Base-by-base conservation (phyloP, 306 rosid genomes). In the Prunus mume region DNA sequence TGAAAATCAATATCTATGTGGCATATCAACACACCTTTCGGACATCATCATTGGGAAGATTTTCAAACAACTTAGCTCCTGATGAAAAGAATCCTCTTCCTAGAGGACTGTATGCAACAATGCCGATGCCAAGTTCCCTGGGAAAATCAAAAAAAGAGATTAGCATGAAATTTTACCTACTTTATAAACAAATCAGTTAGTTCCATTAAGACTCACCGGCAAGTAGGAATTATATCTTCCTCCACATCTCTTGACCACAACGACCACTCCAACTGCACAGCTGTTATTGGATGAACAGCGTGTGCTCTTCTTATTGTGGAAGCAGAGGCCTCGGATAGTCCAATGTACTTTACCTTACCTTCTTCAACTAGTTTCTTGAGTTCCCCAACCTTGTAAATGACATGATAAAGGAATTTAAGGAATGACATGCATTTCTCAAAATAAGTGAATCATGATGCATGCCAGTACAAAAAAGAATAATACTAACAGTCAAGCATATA, bases 241-340 rank as follows among this genome's bases (percentile, higher is more conserved):
- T 91, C 93, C 0, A 71, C 88, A 75, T 89, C 96, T 83, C 96
- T 84, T 4, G 91, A 6, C 93, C 93, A 91, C 18, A 91, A 65
- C 2, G 96, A 91, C 90, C 96, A 88, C 80, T 88, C 96, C 56
- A 91, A 56, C 78, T 88, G 93, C 81, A 88, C 87, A 20, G 88
- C 89, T 32, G 96, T 78, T 60, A 91, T 87, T 2, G 96, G 96
- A 84, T 85, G 96, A 81, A 91, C 86, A 13, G 88, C 90, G n/a
- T 91, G 96, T 22, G 96, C 93, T 80, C 96, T 88, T 87, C 91
- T 87, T 56, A 91, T 91, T 52, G 96, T 87, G 8, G 91, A 81
- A 77, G 93, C 80, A n/a, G 89, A 87, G 18, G 96, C 96, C 86
- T 91, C 96, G 1, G 91, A 87, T 19, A 91, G 67, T 3, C 93